Base-by-base conservation (phyloP, 805 yeast species). In the Cyberlindnera maritima region DNA sequence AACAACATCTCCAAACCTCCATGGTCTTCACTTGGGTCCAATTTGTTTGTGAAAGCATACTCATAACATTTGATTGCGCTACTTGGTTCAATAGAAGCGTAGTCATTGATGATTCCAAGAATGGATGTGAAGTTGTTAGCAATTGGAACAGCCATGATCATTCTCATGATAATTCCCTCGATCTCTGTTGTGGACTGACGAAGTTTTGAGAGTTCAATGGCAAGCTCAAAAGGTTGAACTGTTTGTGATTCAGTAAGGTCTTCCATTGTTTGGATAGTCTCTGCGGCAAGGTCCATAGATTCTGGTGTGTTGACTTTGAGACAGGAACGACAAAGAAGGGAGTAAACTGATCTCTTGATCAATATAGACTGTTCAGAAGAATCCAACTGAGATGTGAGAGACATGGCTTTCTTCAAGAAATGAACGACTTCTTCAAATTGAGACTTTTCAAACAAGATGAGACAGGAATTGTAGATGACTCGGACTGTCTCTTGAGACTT, bases 121-220 rank as follows among this genome's bases (percentile, higher is more conserved):
- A 65, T 44, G 7, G 47, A 37, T 2, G 61, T 63, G 41, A 62
- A 56, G 36, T 60, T 55, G 9, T 50, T 11, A 1, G 41, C 41
- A 0, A 62, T 43, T 5, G 66, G 55, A 1, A 67, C 58, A 1
- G 67, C 54, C 48, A 63, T 59, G 0, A 71, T 54, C 67, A 70
- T 63, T 39, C 64, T 62, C 68, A 70, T 70, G 1, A 71, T 48
- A 2, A 58, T 49, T 18, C 64, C 66, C 44, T 67, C 67, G 23
- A 55, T 21, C 5, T 21, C 25, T 6, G 25, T 9, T 6, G 25
- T 21, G 25, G 25, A 21, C 9, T 21, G 25, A 21, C 25, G 25
- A 9, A 21, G 5, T 9, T 21, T 21, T 5, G 25, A 21, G 9
- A 21, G 25, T 9, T 21, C 25, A 21, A 21, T 21, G 25, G 25